Evolutionary conservation across 805 yeast species (phyloP).

Genomic region (Wickerhamiella kurtzmanii): DNA sequence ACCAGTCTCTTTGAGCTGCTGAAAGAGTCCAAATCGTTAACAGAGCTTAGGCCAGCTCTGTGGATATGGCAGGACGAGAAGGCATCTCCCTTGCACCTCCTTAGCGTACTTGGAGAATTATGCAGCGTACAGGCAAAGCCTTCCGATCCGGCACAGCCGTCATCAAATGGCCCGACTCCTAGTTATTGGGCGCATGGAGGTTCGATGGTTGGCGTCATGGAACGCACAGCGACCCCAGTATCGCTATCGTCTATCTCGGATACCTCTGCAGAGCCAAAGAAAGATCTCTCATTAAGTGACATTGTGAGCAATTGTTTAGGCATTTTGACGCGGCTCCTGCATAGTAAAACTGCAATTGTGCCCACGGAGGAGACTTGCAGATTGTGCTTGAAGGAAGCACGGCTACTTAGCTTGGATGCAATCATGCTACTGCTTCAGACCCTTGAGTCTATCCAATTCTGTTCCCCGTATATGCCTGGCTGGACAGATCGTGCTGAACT

Average conservation of each 20-base stretch:
- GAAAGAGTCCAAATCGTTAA: background rate
- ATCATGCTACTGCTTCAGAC: constrained; percentile 35
- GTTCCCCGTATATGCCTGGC: constrained; percentile 38
- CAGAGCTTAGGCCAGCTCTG: background rate
- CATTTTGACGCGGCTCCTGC: constrained; percentile 20
- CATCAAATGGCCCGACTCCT: background rate
- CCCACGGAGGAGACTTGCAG: constrained; percentile 26
- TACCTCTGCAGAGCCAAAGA: background rate
- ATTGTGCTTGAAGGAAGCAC: constrained; percentile 18
- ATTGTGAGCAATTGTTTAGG: background rate
- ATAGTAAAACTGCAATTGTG: constrained; percentile 17
- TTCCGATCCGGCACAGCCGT: background rate
- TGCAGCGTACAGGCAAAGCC: background rate
- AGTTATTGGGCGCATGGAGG: background rate
- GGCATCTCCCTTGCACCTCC: background rate
- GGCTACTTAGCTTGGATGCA: constrained; percentile 27
- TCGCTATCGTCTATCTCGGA: too few species aligned
- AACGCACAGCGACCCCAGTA: background rate
- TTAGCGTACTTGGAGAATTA: background rate
- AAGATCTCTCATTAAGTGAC: background rate
- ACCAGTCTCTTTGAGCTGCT: background rate
- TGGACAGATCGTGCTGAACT: constrained; percentile 39
- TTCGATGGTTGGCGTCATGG: background rate
- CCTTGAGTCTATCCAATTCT: constrained; percentile 37
- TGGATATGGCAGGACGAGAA: background rate